Conservation (phyloP, 164 flowering plant genomes). For the Nymphaea colorata region DNA sequence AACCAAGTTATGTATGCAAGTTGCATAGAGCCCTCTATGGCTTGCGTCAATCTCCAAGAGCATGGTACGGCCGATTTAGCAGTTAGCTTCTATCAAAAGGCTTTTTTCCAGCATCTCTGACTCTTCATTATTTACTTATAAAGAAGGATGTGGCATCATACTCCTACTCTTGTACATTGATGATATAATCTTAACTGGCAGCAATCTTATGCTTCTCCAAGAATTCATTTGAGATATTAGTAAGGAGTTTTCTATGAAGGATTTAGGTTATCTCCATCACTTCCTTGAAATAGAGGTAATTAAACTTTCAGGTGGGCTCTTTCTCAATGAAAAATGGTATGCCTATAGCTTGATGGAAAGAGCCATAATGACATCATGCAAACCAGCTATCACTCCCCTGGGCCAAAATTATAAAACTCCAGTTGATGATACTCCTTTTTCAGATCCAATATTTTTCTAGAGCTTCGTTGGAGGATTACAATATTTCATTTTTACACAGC, state of each 20-base stretch:
- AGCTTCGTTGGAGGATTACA: background rate
- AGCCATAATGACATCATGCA: background rate
- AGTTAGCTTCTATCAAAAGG: background rate
- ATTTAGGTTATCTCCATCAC: background rate
- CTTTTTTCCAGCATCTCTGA: background rate
- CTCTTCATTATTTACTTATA: background rate
- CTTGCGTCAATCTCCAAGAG: background rate
- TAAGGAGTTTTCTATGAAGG: background rate
- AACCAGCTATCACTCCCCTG: background rate
- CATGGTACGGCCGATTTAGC: background rate
- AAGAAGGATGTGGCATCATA: background rate
- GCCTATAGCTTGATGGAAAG: background rate
- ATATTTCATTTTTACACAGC: background rate
- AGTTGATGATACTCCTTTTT: background rate
- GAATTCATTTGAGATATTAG: background rate
- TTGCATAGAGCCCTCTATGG: background rate
- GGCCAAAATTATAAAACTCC: background rate
- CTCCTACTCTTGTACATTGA: background rate
- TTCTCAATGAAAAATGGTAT: background rate
- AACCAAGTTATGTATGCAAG: background rate
- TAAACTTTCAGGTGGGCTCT: background rate
- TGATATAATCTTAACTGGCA: slow-evolving; percentile 1
- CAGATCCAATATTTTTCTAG: background rate
- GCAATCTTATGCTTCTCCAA: background rate
- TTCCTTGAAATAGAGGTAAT: background rate